Base-by-base conservation (phyloP, 495 filamentous ascomycete species). In the Penicillium pancosmium region DNA sequence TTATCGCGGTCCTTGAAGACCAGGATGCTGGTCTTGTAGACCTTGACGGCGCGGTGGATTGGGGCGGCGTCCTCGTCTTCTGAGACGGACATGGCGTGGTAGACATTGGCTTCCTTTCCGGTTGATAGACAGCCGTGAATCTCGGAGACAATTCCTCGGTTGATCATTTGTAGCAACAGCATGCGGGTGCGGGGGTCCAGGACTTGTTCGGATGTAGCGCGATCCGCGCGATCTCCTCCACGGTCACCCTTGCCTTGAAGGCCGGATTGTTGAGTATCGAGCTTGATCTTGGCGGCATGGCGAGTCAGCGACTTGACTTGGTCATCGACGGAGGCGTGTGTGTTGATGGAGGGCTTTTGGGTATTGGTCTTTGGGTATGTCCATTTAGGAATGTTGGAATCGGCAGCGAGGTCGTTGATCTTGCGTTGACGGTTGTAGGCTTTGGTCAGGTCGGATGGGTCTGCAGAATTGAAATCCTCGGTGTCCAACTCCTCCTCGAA, bases 21-120 rank as follows among this genome's bases (percentile, higher is more conserved):
- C 38, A 98, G 75, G 56, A 97, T 97, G 44, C 88, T 88, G 0
- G 95, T 98, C 79, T 98, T 98, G 83, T 98, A 98, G 21, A 98
- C 89, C 73, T 98, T 98, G 77, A 98, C 91, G 13, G 94, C 94
- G 50, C 91, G 86, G 60, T 91, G 86, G 4, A 80, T 55, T 0
- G 79, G 72, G n/a, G 71, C 50, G 50, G 73, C 75, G 50, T 73
- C 72, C 9, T 74, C 75, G 9, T 74, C 71, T 0, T 78, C 73
- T 38, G 81, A 73, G 10, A 74, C 65, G 1, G 82, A 82, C 44
- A 91, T 69, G 2, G 90, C 88, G 60, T 93, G 88, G 75, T 98
- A 98, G 19, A 98, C 94, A 62, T 98, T 98, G 47, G 94, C 94
- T 73, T 98, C 94, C 69, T 98, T 98, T 47, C 94, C 94, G 0